Conservation (phyloP, 2,329 filamentous ascomycete species). For the Thyridium curvatum region DNA sequence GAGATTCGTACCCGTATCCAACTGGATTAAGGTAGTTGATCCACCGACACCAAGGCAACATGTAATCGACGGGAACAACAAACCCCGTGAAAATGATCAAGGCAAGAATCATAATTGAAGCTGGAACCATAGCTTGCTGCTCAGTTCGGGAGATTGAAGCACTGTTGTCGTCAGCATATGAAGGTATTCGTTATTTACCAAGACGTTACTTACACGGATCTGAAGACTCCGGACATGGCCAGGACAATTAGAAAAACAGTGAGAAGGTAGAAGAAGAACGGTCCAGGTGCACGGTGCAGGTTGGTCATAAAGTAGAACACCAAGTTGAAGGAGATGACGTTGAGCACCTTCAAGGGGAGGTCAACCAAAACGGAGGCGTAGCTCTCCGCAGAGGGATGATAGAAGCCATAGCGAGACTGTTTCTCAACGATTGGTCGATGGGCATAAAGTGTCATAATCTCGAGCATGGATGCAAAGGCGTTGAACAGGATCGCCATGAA, state of each 20-base stretch:
- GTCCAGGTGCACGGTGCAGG: constrained; percentile 39
- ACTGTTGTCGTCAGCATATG: not conserved
- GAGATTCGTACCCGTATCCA: not conserved
- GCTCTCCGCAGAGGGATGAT: constrained; percentile 12
- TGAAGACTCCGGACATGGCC: constrained; percentile 62
- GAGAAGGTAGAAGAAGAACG: constrained; percentile 61
- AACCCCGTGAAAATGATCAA: constrained; percentile 47
- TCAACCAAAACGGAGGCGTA: constrained; percentile 10
- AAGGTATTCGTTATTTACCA: not conserved
- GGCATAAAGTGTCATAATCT: constrained; percentile 39
- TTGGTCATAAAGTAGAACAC: constrained; percentile 34
- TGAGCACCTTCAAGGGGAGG: constrained; percentile 1
- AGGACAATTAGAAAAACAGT: constrained; percentile 53
- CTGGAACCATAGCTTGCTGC: constrained; percentile 27
- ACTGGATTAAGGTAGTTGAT: constrained; percentile 47
- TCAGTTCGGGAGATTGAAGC: constrained; percentile 47
- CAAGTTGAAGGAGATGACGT: constrained; percentile 26
- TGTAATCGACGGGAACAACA: constrained; percentile 33
- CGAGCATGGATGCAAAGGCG: constrained; percentile 49
- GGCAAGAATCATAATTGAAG: constrained; percentile 33
- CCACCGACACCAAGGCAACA: constrained; percentile 60
- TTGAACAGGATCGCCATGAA: constrained; percentile 59
- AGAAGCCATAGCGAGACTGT: constrained; percentile 31
- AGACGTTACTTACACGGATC: constrained; percentile 51
- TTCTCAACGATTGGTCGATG: constrained; percentile 41